Evolutionary conservation across 495 filamentous ascomycete genomes (phyloP).

Genomic region (Neurospora tetraspora): DNA sequence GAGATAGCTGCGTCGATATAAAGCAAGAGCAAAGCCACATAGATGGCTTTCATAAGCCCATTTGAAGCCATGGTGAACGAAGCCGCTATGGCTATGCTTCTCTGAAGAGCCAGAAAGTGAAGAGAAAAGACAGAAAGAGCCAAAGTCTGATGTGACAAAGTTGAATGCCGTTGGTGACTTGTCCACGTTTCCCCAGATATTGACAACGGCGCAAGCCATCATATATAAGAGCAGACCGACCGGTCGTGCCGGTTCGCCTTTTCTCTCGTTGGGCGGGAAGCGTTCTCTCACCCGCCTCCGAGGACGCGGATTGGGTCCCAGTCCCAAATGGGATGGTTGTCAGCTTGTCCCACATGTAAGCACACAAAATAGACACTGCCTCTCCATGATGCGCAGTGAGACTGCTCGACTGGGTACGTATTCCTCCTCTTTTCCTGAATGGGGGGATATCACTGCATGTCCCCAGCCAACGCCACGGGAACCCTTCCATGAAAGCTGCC

Average conservation of each 20-base stretch:
- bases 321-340: background rate
- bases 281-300: background rate
- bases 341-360: background rate
- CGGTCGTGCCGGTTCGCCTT: background rate
- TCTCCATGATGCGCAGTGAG: background rate
- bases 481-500: background rate
- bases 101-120: background rate
- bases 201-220: background rate
- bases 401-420: background rate
- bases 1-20: constrained; percentile 35
- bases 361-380: background rate
- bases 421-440: background rate
- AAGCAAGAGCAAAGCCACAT: constrained; percentile 25
- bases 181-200: background rate
- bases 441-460: background rate
- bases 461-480: background rate
- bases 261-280: background rate
- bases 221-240: background rate
- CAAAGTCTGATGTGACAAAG: background rate
- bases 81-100: background rate
- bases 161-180: background rate
- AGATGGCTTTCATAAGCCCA: constrained; percentile 10
- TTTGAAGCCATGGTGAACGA: background rate
- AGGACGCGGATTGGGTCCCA: background rate
- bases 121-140: background rate